These are phyloP conservation scores for Fusarium sarcochroum DNA, from an alignment of 2,329 filamentous ascomycete genomes.

Conservation along the genomic window DNA sequence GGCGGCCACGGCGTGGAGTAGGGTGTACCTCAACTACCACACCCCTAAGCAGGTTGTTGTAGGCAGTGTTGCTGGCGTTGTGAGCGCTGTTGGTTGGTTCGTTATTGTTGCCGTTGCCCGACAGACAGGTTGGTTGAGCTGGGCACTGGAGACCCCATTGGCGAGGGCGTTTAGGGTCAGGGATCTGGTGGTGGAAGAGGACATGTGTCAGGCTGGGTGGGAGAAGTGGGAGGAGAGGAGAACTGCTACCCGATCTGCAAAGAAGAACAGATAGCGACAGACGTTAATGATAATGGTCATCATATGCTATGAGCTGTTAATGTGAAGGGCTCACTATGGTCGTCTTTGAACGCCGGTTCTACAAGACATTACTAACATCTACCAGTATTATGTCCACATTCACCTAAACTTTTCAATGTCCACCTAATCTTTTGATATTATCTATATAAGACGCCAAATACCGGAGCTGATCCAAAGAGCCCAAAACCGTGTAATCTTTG, in stretches of 20 bases:
- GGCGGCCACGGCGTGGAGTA: constrained; percentile 80
- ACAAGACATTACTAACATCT: neutral
- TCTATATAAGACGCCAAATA: constrained; percentile 18
- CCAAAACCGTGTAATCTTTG: constrained; percentile 7
- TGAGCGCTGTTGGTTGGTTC: constrained; percentile 86
- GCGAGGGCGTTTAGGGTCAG: constrained; percentile 79
- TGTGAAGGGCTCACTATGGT: neutral
- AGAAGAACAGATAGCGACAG: constrained; percentile 48
- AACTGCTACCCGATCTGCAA: constrained; percentile 47
- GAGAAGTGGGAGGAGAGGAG: constrained; percentile 82
- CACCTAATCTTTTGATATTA: constrained; percentile 21
- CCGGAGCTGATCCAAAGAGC: constrained; percentile 20
- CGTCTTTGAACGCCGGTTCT: neutral
- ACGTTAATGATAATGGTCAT: neutral
- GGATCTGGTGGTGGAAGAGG: constrained; percentile 89
- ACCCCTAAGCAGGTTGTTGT: constrained; percentile 89
- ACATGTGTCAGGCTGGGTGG: constrained; percentile 93
- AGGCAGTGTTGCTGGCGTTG: constrained; percentile 78
- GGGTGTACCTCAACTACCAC: constrained; percentile 94
- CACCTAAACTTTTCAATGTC: neutral
- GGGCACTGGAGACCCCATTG: constrained; percentile 76
- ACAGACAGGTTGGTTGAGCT: constrained; percentile 76
- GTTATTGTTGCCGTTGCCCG: constrained; percentile 76
- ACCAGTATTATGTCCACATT: neutral
- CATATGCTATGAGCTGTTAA: neutral